Conservation (phyloP, 148 eudicot species). For the Mesembryanthemum crystallinum region DNA sequence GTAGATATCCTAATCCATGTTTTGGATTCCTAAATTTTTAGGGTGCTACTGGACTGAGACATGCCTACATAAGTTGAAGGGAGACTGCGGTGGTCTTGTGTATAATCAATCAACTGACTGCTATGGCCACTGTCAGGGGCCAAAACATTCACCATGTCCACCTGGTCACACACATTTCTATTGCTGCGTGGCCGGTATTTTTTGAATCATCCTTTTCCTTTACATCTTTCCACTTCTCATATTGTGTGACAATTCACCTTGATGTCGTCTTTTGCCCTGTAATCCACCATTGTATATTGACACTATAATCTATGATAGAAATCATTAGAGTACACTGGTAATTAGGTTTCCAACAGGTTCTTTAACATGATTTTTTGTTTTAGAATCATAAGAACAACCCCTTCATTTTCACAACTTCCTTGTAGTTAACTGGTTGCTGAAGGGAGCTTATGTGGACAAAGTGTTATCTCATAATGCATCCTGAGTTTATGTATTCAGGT, state of each 20-base stretch:
- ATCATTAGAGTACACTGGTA: too few species aligned
- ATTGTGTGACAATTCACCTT: not conserved
- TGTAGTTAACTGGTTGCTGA: too few species aligned
- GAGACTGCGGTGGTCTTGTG: slow-evolving; percentile 36
- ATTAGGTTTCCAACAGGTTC: too few species aligned
- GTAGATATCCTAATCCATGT: not conserved
- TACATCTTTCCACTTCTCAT: not conserved
- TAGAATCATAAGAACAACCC: too few species aligned
- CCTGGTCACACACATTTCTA: slow-evolving; percentile 32
- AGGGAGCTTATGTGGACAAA: too few species aligned
- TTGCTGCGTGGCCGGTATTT: slow-evolving; percentile 28
- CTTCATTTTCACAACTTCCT: too few species aligned
- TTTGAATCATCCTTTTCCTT: not conserved
- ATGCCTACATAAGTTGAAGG: slow-evolving; percentile 30
- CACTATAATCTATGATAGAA: too few species aligned
- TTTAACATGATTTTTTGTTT: too few species aligned
- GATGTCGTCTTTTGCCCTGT: too few species aligned
- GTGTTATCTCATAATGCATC: too few species aligned
- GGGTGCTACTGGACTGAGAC: slow-evolving; percentile 38
- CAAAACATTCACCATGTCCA: slow-evolving; percentile 28
- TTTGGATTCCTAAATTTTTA: not conserved
- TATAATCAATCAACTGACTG: slow-evolving; percentile 36
- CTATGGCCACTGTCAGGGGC: slow-evolving; percentile 23
- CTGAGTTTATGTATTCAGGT: too few species aligned
- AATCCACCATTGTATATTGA: too few species aligned